These are phyloP conservation scores for Macadamia tetraphylla DNA, from an alignment of 164 flowering plant genomes.

Conservation along the genomic window DNA sequence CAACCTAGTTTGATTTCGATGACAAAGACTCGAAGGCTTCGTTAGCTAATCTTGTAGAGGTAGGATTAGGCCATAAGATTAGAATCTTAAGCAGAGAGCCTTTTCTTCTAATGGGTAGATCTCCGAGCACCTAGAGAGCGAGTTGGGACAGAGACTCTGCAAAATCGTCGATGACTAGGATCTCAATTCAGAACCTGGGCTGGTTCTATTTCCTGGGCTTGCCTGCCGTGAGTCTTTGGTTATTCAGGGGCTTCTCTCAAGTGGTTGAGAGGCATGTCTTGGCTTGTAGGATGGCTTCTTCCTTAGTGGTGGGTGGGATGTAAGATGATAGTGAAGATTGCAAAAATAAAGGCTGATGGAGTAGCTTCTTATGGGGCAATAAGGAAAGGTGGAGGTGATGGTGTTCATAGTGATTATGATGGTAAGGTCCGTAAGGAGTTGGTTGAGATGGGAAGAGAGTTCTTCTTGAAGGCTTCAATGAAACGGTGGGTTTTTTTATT, in stretches of 20 bases:
- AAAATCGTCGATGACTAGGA: slow-evolving; percentile 74
- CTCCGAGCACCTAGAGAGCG: slow-evolving; percentile 14
- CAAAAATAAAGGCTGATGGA: slow-evolving; percentile 8
- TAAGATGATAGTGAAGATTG: slow-evolving; percentile 31
- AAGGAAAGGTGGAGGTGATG: slow-evolving; percentile 5
- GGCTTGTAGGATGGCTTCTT: slow-evolving; percentile 19
- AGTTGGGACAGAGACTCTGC: slow-evolving; percentile 47
- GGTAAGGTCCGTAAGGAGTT: too few relatives aligned
- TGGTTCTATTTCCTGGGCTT: slow-evolving; percentile 69
- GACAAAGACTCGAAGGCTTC: too few relatives aligned
- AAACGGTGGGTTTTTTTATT: slow-evolving; percentile 16
- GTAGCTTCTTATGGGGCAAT: slow-evolving; percentile 7
- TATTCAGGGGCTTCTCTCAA: slow-evolving; percentile 67
- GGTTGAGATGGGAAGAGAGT: slow-evolving; percentile 21
- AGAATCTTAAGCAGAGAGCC: too few relatives aligned
- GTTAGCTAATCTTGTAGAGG: too few relatives aligned
- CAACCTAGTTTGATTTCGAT: too few relatives aligned
- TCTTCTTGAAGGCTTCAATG: slow-evolving; percentile 13
- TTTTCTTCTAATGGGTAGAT: too few relatives aligned
- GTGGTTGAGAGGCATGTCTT: slow-evolving; percentile 61
- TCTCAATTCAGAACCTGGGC: slow-evolving; percentile 65
- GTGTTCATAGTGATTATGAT: too few relatives aligned
- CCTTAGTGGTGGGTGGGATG: slow-evolving; percentile 66
- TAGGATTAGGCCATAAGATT: too few relatives aligned
- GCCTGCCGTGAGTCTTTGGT: slow-evolving; percentile 49